Evolutionary conservation across 2,329 filamentous ascomycete species (phyloP).

Genomic region (Phaeosphaeria sp.): DNA sequence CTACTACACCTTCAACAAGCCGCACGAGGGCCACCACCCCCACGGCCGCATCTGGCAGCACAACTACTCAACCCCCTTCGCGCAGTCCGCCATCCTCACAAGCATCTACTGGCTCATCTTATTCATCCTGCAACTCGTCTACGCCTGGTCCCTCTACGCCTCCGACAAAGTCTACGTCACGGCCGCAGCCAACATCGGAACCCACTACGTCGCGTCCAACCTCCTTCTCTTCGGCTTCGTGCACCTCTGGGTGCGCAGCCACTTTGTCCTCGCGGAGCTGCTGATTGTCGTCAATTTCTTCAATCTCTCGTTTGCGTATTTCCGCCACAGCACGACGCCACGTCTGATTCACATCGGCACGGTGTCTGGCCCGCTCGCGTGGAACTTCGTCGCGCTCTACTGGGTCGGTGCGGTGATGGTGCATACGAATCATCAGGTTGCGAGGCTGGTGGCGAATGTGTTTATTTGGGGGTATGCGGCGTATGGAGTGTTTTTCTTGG

Average conservation of each 20-base stretch:
- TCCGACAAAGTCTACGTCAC: conserved; percentile 67
- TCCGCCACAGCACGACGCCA: conserved; percentile 75
- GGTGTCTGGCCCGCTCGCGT: conserved; percentile 79
- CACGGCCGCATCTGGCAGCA: conserved; percentile 75
- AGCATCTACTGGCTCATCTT: conserved; percentile 81
- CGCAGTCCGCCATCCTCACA: conserved; percentile 69
- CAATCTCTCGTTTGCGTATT: conserved; percentile 81
- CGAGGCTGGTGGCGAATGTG: conserved; percentile 83
- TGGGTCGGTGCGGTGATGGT: conserved; percentile 88
- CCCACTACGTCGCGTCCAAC: conserved; percentile 87
- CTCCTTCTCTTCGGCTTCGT: conserved; percentile 82
- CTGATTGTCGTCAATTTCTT: conserved; percentile 81
- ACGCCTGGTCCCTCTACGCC: conserved; percentile 79
- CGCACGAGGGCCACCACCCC: conserved; percentile 65
- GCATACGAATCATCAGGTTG: conserved; percentile 68
- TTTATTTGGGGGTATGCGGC: conserved; percentile 85
- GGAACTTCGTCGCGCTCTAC: conserved; percentile 86
- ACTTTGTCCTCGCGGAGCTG: conserved; percentile 78
- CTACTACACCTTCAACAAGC: conserved; percentile 74
- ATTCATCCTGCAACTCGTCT: conserved; percentile 77
- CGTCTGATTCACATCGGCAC: conserved; percentile 78
- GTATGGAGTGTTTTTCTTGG: conserved; percentile 79
- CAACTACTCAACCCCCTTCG: conserved; percentile 77
- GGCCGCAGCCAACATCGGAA: conserved; percentile 77
- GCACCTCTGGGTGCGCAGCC: conserved; percentile 78